Conservation (phyloP, 352 stramenopile species). For the Pythium graminicola region DNA sequence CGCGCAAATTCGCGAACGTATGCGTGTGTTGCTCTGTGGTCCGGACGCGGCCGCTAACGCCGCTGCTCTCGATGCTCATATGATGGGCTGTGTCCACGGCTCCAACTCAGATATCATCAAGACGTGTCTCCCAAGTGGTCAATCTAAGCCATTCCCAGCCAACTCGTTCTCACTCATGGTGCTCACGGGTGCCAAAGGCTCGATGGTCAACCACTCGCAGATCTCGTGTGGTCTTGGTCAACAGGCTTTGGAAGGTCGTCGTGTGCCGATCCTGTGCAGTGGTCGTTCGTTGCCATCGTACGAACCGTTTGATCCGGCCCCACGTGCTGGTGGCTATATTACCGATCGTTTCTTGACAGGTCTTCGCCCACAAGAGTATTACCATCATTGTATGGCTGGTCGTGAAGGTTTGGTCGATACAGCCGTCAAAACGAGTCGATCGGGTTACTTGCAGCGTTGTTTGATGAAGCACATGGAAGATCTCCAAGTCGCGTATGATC, state of each 20-base stretch:
- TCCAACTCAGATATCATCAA: conserved; percentile 98
- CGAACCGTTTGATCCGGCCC: conserved; percentile 89
- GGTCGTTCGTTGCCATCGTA: conserved; percentile 98
- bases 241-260: conserved; percentile 97
- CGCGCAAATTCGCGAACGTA: conserved; percentile 59
- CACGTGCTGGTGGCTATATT: conserved; percentile 98
- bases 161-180: conserved; percentile 99
- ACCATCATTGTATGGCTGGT: conserved; percentile 99
- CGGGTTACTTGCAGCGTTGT: conserved; percentile 98
- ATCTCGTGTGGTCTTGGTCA: conserved; percentile 99
- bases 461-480: conserved; percentile 99
- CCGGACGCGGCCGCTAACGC: conserved; percentile 68
- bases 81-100: conserved; percentile 86
- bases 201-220: conserved; percentile 99
- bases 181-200: conserved; percentile 98
- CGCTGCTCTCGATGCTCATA: conserved; percentile 80
- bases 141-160: conserved; percentile 96
- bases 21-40: conserved; percentile 66
- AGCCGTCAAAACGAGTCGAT: conserved; percentile 99
- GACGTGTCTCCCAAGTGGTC: conserved; percentile 95
- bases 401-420: conserved; percentile 99
- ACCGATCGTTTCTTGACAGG: conserved; percentile 99
- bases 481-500: conserved; percentile 93
- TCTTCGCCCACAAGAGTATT: conserved; percentile 99
- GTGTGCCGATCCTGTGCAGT: conserved; percentile 98